Base-by-base conservation (phyloP, 1,139 yeast genomes). In the Yamadazyma dushanensis region DNA sequence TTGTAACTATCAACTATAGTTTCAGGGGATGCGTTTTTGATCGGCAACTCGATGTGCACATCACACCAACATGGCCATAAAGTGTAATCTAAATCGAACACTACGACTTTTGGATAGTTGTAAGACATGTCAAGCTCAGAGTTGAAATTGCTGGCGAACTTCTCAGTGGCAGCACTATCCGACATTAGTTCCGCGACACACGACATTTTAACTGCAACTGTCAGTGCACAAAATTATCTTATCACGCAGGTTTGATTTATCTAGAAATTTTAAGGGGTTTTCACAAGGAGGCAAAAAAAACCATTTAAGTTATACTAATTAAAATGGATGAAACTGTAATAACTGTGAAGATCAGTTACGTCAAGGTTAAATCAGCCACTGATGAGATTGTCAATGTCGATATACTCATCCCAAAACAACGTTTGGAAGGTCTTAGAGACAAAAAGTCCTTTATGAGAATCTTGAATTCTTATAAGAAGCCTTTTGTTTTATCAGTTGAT, bases 71-170 rank as follows among this genome's bases (percentile, higher is more conserved):
- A 65, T 27, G 75, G 90, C 94, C 92, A 84, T 28, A 84, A 59
- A 0, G 94, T 84, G 50, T 80, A 84, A 54, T 84, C 94, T 30
- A 84, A 61, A 49, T 84, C 94, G 55, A 84, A 82, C 1, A 83
- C 89, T 4, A 83, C 78, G 1, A 77, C 81, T 41, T 66, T 66
- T 0, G 88, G 87, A 44, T 75, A 76, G 18, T 37, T 43, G 25
- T 29, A 38, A 29, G 29, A 8, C 34, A 31, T 31, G 4, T 19
- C 16, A 4, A 16, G 29, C 8, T 13, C 8, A 25, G 8, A 9
- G 10, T 25, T 14, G 16, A 9, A 25, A 15, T 25, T 14, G 26
- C 16, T n/a, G 26, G 4, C 11, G 16, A 13, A 16, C 16, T 13
- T 21, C 10, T 21, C 24, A 21, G n/a, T 10, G 24, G 5, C 6